These are phyloP conservation scores for Diplodia intermedia DNA, from an alignment of 2,329 filamentous ascomycete species.

Conservation along the genomic window DNA sequence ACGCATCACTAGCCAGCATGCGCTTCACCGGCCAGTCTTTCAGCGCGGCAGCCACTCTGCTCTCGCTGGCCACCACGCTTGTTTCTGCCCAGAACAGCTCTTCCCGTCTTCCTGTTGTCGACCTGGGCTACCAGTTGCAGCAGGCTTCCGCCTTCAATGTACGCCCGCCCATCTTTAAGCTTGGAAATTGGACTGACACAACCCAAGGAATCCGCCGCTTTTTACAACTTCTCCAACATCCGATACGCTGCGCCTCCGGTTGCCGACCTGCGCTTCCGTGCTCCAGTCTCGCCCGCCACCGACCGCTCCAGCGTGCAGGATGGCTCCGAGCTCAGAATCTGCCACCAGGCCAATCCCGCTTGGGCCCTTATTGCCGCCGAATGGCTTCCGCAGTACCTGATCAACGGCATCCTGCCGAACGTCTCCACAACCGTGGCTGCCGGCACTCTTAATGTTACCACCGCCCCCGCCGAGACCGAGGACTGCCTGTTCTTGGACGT, in stretches of 20 bases:
- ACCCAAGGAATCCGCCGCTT: constrained; percentile 44
- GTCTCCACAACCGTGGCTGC: constrained; percentile 34
- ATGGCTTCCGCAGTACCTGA: constrained; percentile 42
- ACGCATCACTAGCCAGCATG: not conserved
- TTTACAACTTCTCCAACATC: constrained; percentile 65
- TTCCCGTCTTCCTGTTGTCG: constrained; percentile 11
- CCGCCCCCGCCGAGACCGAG: constrained; percentile 35
- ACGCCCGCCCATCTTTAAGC: not conserved
- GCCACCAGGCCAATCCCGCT: constrained; percentile 15
- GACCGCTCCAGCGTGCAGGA: constrained; percentile 57
- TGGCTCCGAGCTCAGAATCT: constrained; percentile 46
- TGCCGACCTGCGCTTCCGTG: constrained; percentile 59
- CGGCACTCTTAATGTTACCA: not conserved
- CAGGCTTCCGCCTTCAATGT: constrained; percentile 25
- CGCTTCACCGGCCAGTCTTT: not conserved
- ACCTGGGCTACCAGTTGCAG: constrained; percentile 29
- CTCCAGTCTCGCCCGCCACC: constrained; percentile 52
- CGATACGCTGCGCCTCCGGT: constrained; percentile 62
- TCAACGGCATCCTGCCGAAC: constrained; percentile 44
- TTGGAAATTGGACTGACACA: no score
- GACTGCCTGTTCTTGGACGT: constrained; percentile 53
- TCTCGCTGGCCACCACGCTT: not conserved
- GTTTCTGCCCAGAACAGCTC: not conserved
- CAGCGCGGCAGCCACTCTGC: not conserved
- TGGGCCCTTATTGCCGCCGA: not conserved